phyloP scores from a whole-genome alignment of 257 asterid species.

The Plantago elongata region DNA sequence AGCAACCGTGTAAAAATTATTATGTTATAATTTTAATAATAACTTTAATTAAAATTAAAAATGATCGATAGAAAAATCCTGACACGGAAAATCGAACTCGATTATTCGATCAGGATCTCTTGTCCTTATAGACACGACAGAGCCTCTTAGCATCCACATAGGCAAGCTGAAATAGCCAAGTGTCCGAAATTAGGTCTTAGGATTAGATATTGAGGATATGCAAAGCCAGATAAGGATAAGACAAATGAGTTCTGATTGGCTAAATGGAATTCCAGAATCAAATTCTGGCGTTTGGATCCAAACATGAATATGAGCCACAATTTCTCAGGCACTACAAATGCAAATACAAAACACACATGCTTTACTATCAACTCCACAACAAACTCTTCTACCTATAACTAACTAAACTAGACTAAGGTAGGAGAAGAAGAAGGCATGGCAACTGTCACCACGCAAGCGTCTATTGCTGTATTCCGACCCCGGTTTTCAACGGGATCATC shows the following conservation, averaged over 20 bases:
- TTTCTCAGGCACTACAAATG: slow-evolving; percentile 11
- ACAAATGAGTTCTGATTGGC: slow-evolving; percentile 48
- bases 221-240: slow-evolving; percentile 66
- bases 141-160: too few relatives aligned
- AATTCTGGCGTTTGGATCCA: slow-evolving; percentile 42
- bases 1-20: too few relatives aligned
- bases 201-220: slow-evolving; percentile 10
- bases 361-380: slow-evolving; percentile 15
- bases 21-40: too few relatives aligned
- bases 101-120: too few relatives aligned
- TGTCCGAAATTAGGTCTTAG: too few relatives aligned
- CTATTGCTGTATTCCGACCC: slow-evolving; percentile 70
- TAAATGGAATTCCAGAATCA: slow-evolving; percentile 28
- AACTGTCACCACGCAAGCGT: slow-evolving; percentile 67
- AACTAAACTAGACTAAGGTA: background rate
- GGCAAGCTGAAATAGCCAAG: too few relatives aligned
- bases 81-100: too few relatives aligned
- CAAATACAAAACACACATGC: slow-evolving; percentile 26
- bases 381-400: slow-evolving; percentile 19
- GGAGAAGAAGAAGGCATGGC: slow-evolving; percentile 42
- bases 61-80: too few relatives aligned
- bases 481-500: slow-evolving; percentile 66
- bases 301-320: slow-evolving; percentile 50
- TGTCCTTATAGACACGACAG: too few relatives aligned
- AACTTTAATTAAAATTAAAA: too few relatives aligned